Percentiles rank a stretch among this genome's conserved stretches.
phyloP scores from a whole-genome alignment of 208 protist species.

The Naegleria lovaniensis region DNA sequence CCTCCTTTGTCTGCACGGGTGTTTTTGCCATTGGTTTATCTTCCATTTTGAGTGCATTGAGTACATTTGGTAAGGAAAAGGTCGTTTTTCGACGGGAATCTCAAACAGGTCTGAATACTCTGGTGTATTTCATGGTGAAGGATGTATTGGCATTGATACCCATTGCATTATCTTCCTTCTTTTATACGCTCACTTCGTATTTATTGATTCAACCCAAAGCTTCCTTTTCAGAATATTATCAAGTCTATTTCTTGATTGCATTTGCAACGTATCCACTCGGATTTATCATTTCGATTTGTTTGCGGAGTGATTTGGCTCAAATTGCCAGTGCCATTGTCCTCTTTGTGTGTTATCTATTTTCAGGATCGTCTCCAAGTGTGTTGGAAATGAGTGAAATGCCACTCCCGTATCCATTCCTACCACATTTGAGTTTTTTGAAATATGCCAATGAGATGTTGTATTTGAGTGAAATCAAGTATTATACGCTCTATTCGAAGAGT shows the following conservation, averaged over 20 bases:
- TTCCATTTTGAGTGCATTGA: neutral
- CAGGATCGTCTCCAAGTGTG: neutral
- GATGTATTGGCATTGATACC: neutral
- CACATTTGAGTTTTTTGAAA: neutral
- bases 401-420: neutral
- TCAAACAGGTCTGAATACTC: neutral
- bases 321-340: neutral
- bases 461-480: neutral
- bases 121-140: neutral
- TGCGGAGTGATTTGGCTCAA: neutral
- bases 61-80: conserved; percentile 10
- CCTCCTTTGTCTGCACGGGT: no score
- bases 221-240: neutral
- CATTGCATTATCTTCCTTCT: neutral
- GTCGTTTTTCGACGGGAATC: neutral
- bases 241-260: neutral
- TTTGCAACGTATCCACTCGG: neutral
- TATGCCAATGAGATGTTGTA: neutral
- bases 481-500: neutral
- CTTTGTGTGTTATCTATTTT: neutral
- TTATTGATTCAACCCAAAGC: neutral
- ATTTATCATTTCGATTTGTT: neutral
- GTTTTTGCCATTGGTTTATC: neutral
- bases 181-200: neutral
- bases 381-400: neutral